Base-by-base conservation (phyloP, 208 protist species). In the Trypanosoma cruzi region DNA sequence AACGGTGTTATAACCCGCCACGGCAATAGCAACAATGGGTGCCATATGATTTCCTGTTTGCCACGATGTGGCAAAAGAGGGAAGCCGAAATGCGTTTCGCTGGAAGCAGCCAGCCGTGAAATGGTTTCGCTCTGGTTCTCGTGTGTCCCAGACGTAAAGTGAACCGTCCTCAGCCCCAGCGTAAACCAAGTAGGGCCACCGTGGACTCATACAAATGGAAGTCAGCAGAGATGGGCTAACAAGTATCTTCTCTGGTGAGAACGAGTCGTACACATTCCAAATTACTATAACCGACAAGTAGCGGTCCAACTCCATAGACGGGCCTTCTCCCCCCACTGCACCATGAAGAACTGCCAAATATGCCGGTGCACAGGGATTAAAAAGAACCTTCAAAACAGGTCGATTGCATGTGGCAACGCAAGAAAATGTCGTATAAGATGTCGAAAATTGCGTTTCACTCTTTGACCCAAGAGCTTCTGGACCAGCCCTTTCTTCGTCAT, bases 31-130 rank as follows among this genome's bases (percentile, higher is more conserved):
- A 40, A 76, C 69, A 58, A 93, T 79, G 26, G 86, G 64, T 24
- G 83, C 58, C 1, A 16, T 34, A 77, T 95, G 90, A 49, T 90
- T 85, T 31, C 89, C 86, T 24, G 70, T 34, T 61, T 90, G 80
- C 90, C 86, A 93, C 44, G 76, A 80, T 46, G 86, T 86, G 46
- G 64, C 72, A 76, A 88, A 93, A n/a, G 90, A 93, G 22, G 90
- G 86, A 48, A 92, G 74, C 14, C 85, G 79, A 36, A 81, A 84
- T 16, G 77, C 69, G 4, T 85, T 42, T 0, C 53, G n/a, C 73
- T 85, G 57, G 71, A 73, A 80, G 31, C 76, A 69, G 26, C 84
- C 87, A 13, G 80, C 83, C 11, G 73, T 67, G 44, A 80, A 57
- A 80, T 95, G 90, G 42, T 88, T 78, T 24, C 79, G 71, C 59